phyloP scores from a whole-genome alignment of 352 stramenopile genomes.

The Phytophthora fragariae region DNA sequence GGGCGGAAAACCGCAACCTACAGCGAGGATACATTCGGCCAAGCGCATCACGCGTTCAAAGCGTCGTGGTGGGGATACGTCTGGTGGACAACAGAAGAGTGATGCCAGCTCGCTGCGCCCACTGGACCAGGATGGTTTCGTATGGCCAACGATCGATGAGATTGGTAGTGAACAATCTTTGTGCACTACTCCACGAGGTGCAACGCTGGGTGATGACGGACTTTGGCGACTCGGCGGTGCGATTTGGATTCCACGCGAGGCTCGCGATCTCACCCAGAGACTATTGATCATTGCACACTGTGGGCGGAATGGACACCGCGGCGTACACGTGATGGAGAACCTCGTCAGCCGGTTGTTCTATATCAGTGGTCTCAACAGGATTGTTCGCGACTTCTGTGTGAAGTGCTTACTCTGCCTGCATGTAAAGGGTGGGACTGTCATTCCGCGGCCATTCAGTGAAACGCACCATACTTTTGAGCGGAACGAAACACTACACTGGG shows the following conservation, averaged over 20 bases:
- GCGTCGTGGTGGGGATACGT: too few species aligned
- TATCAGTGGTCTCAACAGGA: constrained; percentile 6
- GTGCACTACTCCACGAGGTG: neutral
- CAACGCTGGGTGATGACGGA: neutral
- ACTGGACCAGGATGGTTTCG: constrained; percentile 3
- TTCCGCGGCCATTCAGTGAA: constrained; percentile 21
- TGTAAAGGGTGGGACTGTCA: constrained; percentile 14
- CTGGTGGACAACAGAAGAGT: neutral
- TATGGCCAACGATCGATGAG: constrained; percentile 7
- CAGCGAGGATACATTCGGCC: neutral
- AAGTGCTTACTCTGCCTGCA: constrained; percentile 29
- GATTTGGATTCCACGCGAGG: constrained; percentile 13
- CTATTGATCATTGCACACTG: constrained; percentile 18
- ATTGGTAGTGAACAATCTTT: constrained; percentile 4
- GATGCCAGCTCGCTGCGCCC: neutral
- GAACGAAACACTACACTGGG: constrained; percentile 14
- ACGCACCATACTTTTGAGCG: constrained; percentile 17
- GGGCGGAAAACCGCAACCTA: constrained; percentile 2
- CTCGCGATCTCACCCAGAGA: neutral
- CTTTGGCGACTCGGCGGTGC: constrained; percentile 4
- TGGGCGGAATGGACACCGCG: constrained; percentile 10
- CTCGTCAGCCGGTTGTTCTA: constrained; percentile 16
- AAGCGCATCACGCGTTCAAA: constrained; percentile 3
- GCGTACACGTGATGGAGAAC: constrained; percentile 20
- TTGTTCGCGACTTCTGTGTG: constrained; percentile 11